Base-by-base conservation (phyloP, 2,329 filamentous ascomycete genomes). In the Aschersonia sp. region DNA sequence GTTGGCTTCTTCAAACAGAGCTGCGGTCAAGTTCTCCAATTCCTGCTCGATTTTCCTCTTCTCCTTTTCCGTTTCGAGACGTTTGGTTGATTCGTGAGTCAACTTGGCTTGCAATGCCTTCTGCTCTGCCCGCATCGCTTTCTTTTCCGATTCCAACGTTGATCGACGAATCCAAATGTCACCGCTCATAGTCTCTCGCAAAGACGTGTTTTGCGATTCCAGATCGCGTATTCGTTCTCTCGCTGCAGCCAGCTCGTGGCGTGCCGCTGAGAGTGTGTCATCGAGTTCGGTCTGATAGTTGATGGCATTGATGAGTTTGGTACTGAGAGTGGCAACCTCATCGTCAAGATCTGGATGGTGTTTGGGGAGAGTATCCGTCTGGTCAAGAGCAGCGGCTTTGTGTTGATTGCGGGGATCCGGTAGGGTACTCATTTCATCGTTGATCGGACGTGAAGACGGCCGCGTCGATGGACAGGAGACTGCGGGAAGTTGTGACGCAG, bases 1-100 rank as follows among this genome's bases (percentile, higher is more conserved):
- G 68, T 98, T 97, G 45, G 92, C 92, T 70, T 98, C 90, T 61
- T 97, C 88, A 53, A 98, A 98, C n/a, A 98, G 74, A 31, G 87
- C 88, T 1, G 87, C 81, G 0, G 92, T 97, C 53, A 98, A 66
- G 46, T 80, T 86, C 66, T 97, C 92, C 43, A 98, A 69, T 64
- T 98, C 92, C 55, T 84, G 81, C 62, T 98, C 92, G 32, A 95
- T 95, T 52, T 81, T 81, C 63, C 84, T 86, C 70, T 92, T 95
- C 48, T 87, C 85, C 61, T 78, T 81, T 58, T 89, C 84, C 9
- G 76, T 76, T 43, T 80, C 75, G 6, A 70, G 62, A n/a, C 83
- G 76, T 53, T 77, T 71, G 45, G 69, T 73, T 56, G 72, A 79
- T 62, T 90, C 85, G 49, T 84, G 81, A 12, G 72, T 72, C 31